phyloP scores from a whole-genome alignment of 2,329 filamentous ascomycete genomes.

The Neurospora crassa region DNA sequence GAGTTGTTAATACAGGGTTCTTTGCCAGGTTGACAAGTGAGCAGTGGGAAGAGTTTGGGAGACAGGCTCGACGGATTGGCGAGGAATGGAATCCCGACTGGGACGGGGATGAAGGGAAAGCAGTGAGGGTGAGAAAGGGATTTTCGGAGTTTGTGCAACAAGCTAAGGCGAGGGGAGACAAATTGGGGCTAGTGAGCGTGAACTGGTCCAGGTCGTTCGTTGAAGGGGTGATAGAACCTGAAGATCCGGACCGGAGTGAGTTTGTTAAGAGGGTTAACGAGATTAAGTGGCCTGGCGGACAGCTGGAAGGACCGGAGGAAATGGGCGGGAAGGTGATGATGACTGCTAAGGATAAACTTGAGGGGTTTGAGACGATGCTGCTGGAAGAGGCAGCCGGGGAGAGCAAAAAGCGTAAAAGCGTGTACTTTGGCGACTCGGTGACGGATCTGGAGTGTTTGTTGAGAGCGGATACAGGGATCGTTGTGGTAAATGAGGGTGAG shows the following conservation, averaged over 20 bases:
- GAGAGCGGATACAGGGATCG: constrained; percentile 30
- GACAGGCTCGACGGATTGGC: constrained; percentile 24
- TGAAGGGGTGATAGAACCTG: constrained; percentile 10
- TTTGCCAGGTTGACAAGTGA: constrained; percentile 31
- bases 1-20: constrained; percentile 33
- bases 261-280: constrained; percentile 8
- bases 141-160: constrained; percentile 25
- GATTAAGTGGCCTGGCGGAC: constrained; percentile 25
- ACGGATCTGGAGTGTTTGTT: constrained; percentile 48
- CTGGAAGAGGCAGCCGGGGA: constrained; percentile 7
- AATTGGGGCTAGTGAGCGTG: constrained; percentile 15
- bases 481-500: constrained; percentile 28
- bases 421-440: constrained; percentile 50
- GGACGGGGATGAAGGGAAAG: neutral
- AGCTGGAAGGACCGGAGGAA: constrained; percentile 30
- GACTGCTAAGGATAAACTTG: constrained; percentile 14
- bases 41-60: constrained; percentile 29
- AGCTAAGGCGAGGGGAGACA: neutral
- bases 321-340: constrained; percentile 11
- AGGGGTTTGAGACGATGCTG: constrained; percentile 2
- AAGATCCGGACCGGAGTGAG: neutral
- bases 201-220: constrained; percentile 18
- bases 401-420: constrained; percentile 4
- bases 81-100: constrained; percentile 15
- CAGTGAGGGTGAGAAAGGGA: constrained; percentile 20